Conservation (phyloP, 2,329 filamentous ascomycete species). For the Myriosclerotinia scirpicola region DNA sequence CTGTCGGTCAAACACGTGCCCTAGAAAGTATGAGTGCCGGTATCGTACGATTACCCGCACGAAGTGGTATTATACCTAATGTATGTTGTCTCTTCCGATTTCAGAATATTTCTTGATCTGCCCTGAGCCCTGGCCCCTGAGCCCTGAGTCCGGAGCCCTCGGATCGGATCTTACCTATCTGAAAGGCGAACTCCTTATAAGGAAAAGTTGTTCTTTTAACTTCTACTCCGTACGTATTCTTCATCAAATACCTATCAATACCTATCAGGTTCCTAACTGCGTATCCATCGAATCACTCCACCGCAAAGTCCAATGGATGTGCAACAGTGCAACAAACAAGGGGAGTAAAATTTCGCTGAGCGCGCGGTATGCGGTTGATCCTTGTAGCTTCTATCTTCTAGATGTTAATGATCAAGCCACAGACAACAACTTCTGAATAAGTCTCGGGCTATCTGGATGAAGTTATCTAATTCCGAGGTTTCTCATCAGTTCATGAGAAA, state of each 20-base stretch:
- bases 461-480: constrained; percentile 11
- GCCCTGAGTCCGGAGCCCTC: no score
- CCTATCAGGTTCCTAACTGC: background rate
- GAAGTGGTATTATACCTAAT: background rate
- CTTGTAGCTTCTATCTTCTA: background rate
- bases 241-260: constrained; percentile 9
- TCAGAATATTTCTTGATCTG: background rate
- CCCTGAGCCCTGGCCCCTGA: no score
- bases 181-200: background rate
- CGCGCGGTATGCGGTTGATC: constrained; percentile 10
- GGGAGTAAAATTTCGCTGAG: constrained; percentile 4
- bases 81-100: constrained; percentile 2
- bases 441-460: constrained; percentile 11
- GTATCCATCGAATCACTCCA: constrained; percentile 8
- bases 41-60: background rate
- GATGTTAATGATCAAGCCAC: constrained; percentile 8
- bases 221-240: no score
- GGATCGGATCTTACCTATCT: no score
- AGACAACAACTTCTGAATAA: constrained; percentile 2
- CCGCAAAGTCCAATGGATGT: constrained; percentile 8
- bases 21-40: background rate
- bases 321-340: constrained; percentile 12
- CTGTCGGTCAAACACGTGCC: background rate
- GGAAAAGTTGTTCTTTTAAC: background rate
- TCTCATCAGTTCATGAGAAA: background rate